Conservation (phyloP, 345 rosid species). For the Acer saccharum region DNA sequence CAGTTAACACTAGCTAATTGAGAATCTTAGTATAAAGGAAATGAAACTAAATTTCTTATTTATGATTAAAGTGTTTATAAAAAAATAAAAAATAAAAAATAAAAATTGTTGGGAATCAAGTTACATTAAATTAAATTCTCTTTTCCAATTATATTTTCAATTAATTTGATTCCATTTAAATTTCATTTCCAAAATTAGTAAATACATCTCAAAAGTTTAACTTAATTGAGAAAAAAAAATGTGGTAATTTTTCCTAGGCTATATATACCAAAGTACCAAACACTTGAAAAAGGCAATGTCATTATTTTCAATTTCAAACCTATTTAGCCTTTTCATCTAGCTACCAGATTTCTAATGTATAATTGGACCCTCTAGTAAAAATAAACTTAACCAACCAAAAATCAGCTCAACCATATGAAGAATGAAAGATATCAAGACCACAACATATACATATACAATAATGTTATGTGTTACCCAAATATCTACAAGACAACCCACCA, state of each 20-base stretch:
- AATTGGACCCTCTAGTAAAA: neutral
- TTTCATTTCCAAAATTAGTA: too few species aligned
- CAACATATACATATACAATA: neutral
- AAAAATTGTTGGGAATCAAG: too few species aligned
- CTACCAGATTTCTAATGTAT: neutral
- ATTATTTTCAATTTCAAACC: neutral
- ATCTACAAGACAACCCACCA: slow-evolving; percentile 9
- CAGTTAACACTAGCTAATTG: too few species aligned
- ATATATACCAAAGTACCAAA: slow-evolving; percentile 13
- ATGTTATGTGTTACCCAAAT: neutral
- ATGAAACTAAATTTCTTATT: too few species aligned
- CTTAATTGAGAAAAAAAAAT: too few species aligned
- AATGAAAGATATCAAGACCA: neutral
- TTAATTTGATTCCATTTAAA: too few species aligned
- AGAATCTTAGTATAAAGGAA: too few species aligned
- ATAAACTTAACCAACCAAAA: neutral
- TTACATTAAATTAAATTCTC: too few species aligned
- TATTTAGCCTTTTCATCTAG: neutral
- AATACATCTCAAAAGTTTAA: too few species aligned
- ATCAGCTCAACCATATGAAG: neutral
- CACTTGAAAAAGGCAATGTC: neutral
- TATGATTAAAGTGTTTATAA: too few species aligned
- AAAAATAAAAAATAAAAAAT: too few species aligned
- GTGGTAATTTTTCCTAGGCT: neutral
- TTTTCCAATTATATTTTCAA: too few species aligned